Evolutionary conservation across 495 filamentous ascomycete species (phyloP).

Genomic region (Aspergillus conjunctus): DNA sequence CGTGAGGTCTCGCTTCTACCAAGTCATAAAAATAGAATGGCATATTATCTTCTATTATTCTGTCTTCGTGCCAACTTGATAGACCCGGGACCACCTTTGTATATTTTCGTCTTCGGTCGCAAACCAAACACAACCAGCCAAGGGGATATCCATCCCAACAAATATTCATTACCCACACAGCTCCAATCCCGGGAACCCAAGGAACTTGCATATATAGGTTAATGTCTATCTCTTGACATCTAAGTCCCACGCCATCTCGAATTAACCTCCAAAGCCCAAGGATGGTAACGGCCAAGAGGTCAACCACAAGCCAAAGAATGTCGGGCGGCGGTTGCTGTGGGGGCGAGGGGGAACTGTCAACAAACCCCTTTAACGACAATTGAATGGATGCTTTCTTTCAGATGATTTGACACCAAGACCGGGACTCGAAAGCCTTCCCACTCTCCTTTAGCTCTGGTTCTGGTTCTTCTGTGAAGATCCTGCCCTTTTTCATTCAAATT

Average conservation of each 20-base stretch:
- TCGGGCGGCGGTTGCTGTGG: conserved; percentile 27
- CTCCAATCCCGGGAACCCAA: too few species aligned
- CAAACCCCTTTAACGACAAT: conserved; percentile 15
- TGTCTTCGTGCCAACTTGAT: too few species aligned
- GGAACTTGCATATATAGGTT: too few species aligned
- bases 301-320: conserved; percentile 18
- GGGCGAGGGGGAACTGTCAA: conserved; percentile 24
- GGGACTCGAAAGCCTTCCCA: not conserved
- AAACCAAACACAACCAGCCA: not conserved
- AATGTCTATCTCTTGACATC: too few species aligned
- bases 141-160: not conserved
- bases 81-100: not conserved
- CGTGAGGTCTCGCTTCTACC: too few species aligned
- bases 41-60: too few species aligned
- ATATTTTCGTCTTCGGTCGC: not conserved
- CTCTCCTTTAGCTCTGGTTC: not conserved
- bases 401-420: not conserved
- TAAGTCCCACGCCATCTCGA: too few species aligned
- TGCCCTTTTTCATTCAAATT: too few species aligned
- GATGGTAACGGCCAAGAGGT: conserved; percentile 18
- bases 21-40: too few species aligned
- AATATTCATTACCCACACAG: not conserved
- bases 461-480: conserved; percentile 19
- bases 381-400: conserved; percentile 16
- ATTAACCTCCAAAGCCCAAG: conserved; percentile 4